Evolutionary conservation across 768 basidiomycete species (phyloP), one percentile per base, ranked within the genome.

Genomic region (Amanita brunnescens): DNA sequence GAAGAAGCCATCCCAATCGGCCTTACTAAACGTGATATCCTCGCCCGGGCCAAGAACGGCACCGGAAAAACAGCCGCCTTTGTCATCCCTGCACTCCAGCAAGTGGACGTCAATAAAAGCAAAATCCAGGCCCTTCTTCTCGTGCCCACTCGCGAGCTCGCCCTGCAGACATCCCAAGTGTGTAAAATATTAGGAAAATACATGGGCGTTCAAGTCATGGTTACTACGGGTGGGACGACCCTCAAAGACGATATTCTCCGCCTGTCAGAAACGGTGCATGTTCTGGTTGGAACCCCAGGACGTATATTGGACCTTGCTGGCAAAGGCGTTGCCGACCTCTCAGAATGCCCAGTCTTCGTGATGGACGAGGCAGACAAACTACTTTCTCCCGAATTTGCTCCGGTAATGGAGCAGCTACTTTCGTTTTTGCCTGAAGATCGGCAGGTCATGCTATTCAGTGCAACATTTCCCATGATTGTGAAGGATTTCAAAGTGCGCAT

Each of bases 341-440:
- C 81, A 70, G 86, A 91, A 63, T 97, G 95, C 68, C 85, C 87
- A 2, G 90, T 95, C 49, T 99, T 97, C 62, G 92, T 98, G 58
- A 99, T 99, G 95, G 95, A 99, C 68, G 95, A 99, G 70, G 95
- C 95, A 42, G 96, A 98, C 69, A 99, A 98, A 67, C 80, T 98
- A 45, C 83, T 98, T 48, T 92, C 88, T 6, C 92, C 93, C 52
- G 95, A 99, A 72, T 99, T 99, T 63, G 87, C 93, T 10, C 94
- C 95, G 54, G 94, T 99, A 52, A 95, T 99, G 83, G 95, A 98
- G 72, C 91, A 96, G 63, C 70, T 99, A 33, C 78, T 99, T 52
- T 77, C 78, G 24, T 91, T 87, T 71, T 77, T 96, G 52, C 91
- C 92, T 24, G 64, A 75, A 49, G 80, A 87, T 62, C 79, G 92